A percentile compares a stretch with the other conserved stretches of the same genome.
Conservation (phyloP, 2,329 filamentous ascomycete genomes). For the Trichocomaceae sp. region DNA sequence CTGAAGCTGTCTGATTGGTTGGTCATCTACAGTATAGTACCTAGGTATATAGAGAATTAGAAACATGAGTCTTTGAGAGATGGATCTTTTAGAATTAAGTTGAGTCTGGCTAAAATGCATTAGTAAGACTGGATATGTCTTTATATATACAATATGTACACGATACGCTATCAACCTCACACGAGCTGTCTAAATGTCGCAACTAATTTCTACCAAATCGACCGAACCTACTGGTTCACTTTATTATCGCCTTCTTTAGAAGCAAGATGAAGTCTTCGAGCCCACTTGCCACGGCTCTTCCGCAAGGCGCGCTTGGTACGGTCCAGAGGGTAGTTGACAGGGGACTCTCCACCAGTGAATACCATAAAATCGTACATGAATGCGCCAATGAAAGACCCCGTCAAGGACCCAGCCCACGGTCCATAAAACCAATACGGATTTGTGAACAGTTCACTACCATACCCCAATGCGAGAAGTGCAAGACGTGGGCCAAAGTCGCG, state of each 20-base stretch:
- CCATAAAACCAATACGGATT: constrained; percentile 44
- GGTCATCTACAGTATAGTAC: not conserved
- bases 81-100: no score
- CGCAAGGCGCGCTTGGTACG: constrained; percentile 34
- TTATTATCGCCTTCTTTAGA: not conserved
- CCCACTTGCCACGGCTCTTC: constrained; percentile 41
- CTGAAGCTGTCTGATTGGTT: not conserved
- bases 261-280: constrained; percentile 20
- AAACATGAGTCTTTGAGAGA: no score
- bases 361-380: constrained; percentile 48
- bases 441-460: constrained; percentile 36
- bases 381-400: constrained; percentile 38
- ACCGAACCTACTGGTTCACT: not conserved
- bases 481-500: constrained; percentile 47
- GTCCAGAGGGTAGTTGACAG: constrained; percentile 46
- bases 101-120: not conserved
- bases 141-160: not conserved
- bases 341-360: constrained; percentile 47
- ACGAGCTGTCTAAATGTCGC: not conserved
- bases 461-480: constrained; percentile 41
- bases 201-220: not conserved
- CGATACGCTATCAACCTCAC: not conserved
- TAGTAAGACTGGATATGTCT: not conserved
- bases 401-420: constrained; percentile 35
- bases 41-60: no score